Conservation (phyloP, 2,329 filamentous ascomycete species). For the Sphaerostilbella broomeana region DNA sequence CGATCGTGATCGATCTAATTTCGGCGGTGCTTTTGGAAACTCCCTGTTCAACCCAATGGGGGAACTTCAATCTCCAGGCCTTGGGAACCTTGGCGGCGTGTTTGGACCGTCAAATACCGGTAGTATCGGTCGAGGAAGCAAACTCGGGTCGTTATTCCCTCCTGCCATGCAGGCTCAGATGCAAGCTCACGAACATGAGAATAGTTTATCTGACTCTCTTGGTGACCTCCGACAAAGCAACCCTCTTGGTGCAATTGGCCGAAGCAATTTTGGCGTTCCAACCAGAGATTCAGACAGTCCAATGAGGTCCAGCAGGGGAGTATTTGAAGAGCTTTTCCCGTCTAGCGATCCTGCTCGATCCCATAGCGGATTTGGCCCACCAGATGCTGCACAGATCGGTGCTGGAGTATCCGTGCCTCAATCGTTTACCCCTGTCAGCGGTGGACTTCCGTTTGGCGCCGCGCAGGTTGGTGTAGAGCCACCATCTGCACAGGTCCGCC, state of each 20-base stretch:
- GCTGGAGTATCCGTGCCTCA: slow-evolving; percentile 28
- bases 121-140: slow-evolving; percentile 69
- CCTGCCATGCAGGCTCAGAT: slow-evolving; percentile 86
- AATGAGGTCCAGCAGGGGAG: slow-evolving; percentile 46
- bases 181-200: slow-evolving; percentile 64
- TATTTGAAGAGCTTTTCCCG: slow-evolving; percentile 50
- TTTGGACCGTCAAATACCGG: slow-evolving; percentile 61
- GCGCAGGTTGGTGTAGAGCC: slow-evolving; percentile 37
- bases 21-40: slow-evolving; percentile 61
- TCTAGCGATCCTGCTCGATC: slow-evolving; percentile 28
- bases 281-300: slow-evolving; percentile 54
- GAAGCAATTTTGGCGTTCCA: slow-evolving; percentile 49
- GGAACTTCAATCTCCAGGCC: slow-evolving; percentile 69
- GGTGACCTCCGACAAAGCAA: slow-evolving; percentile 56
- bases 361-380: slow-evolving; percentile 31
- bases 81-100: slow-evolving; percentile 60
- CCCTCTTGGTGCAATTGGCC: slow-evolving; percentile 61
- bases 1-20: slow-evolving; percentile 55
- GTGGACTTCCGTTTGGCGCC: slow-evolving; percentile 30
- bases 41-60: slow-evolving; percentile 72
- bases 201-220: slow-evolving; percentile 48
- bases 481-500: slow-evolving; percentile 65
- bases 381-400: slow-evolving; percentile 31
- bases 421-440: slow-evolving; percentile 30
- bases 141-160: slow-evolving; percentile 82